A percentile compares a stretch with the other conserved stretches of the same genome.
Conservation (phyloP, 495 filamentous ascomycete genomes). For the Geoglossum glabrum region DNA sequence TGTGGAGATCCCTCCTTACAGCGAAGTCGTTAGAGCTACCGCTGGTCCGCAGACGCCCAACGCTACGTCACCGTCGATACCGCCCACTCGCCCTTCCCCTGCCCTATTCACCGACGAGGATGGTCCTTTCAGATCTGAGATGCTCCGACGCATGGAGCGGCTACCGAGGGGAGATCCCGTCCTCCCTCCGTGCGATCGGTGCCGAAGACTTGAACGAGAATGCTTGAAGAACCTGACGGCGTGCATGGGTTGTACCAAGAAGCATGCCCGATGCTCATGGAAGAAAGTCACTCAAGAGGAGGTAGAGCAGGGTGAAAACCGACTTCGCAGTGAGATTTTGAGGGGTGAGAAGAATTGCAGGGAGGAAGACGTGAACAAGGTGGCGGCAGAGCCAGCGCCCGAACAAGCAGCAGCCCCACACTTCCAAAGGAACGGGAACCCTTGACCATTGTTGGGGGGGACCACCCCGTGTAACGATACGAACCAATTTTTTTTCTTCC, state of each 20-base stretch:
- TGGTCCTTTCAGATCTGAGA: conserved; percentile 41
- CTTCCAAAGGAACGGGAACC: not conserved
- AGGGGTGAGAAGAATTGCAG: not conserved
- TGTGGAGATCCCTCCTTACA: not conserved
- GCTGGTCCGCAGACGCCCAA: not conserved
- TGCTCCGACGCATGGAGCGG: conserved; percentile 57
- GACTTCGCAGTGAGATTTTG: not conserved
- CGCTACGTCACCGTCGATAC: conserved; percentile 21
- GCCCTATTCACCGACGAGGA: conserved; percentile 35
- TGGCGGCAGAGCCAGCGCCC: not conserved
- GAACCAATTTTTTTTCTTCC: not conserved
- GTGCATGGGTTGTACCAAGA: conserved; percentile 72
- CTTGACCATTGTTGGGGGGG: not conserved
- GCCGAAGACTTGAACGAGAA: conserved; percentile 56
- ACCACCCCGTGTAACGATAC: not conserved
- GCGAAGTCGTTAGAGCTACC: not conserved
- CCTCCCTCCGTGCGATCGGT: conserved; percentile 64
- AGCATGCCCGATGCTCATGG: conserved; percentile 75
- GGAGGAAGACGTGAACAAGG: not conserved
- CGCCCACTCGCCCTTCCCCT: conserved; percentile 28
- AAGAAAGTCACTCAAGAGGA: conserved; percentile 55
- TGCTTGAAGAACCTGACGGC: conserved; percentile 72
- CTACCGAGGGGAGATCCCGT: conserved; percentile 51
- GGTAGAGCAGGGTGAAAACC: conserved; percentile 13
- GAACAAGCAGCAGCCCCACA: not conserved